Evolutionary conservation across 2,329 filamentous ascomycete species (phyloP).

Genomic region (Colletotrichum musae): DNA sequence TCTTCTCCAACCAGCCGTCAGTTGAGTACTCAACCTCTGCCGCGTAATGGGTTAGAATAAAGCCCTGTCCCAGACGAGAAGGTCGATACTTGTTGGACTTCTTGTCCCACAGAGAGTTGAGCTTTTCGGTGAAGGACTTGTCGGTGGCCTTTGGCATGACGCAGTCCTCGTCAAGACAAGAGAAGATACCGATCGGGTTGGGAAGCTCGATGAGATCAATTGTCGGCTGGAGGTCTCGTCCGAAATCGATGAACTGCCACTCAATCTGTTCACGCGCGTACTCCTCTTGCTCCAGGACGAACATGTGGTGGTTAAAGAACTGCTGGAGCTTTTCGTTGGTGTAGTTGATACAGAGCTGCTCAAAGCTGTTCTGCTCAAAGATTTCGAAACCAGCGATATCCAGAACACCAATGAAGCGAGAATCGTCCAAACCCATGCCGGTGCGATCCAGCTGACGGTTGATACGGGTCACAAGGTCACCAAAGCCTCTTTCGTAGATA

Average conservation of each 20-base stretch:
- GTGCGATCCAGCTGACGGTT: constrained; percentile 93
- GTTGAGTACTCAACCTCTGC: constrained; percentile 98
- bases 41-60: constrained; percentile 96
- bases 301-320: constrained; percentile 99
- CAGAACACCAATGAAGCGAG: constrained; percentile 95
- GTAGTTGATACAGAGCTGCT: constrained; percentile 99
- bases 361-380: constrained; percentile 98
- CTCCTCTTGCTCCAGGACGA: constrained; percentile 97
- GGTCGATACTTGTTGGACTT: constrained; percentile 95
- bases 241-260: constrained; percentile 99
- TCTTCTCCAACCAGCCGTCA: constrained; percentile 96
- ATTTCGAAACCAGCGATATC: constrained; percentile 99
- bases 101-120: constrained; percentile 97
- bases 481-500: constrained; percentile 97
- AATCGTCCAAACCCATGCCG: constrained; percentile 84
- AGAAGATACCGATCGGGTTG: constrained; percentile 99
- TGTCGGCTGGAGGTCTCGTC: constrained; percentile 94
- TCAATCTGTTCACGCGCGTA: constrained; percentile 98
- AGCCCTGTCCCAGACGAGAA: constrained; percentile 90
- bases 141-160: constrained; percentile 99
- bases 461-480: constrained; percentile 91
- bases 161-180: constrained; percentile 95
- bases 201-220: constrained; percentile 97
- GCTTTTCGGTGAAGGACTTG: constrained; percentile 95
- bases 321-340: constrained; percentile 99